Conservation (phyloP, 345 rosid genomes). For the Pistacia integerrima region DNA sequence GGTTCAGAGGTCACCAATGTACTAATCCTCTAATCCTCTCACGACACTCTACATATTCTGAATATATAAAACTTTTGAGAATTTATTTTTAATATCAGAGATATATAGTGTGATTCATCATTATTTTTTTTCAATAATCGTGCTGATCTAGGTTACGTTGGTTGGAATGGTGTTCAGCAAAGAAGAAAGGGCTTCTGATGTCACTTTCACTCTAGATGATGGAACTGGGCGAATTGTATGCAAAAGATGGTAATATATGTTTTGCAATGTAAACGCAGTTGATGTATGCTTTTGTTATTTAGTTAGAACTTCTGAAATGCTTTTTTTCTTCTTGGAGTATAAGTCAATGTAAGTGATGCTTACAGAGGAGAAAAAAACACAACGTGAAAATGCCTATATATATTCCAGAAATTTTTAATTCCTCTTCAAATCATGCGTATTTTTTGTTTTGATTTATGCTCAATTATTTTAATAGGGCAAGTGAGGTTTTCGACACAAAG, state of each 20-base stretch:
- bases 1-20: constrained; percentile 70
- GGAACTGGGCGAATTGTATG: constrained; percentile 85
- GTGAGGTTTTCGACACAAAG: constrained; percentile 58
- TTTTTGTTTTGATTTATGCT: background rate
- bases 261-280: background rate
- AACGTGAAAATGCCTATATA: background rate
- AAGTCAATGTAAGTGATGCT: background rate
- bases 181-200: constrained; percentile 59
- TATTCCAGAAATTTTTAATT: background rate
- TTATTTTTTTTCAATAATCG: background rate
- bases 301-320: background rate
- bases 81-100: too few species aligned
- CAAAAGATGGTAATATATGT: constrained; percentile 66
- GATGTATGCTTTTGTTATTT: background rate
- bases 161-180: constrained; percentile 75
- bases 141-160: constrained; percentile 57
- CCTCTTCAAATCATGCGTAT: background rate
- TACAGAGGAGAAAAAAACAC: background rate
- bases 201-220: constrained; percentile 70
- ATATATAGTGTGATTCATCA: background rate
- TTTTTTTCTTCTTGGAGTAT: background rate
- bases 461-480: constrained; percentile 52
- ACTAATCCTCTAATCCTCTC: constrained; percentile 9
- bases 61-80: too few species aligned
- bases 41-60: background rate